Evolutionary conservation across 352 stramenopile species (phyloP), one percentile per base, ranked within the genome.

Genomic region (Phytophthora hybrid): DNA sequence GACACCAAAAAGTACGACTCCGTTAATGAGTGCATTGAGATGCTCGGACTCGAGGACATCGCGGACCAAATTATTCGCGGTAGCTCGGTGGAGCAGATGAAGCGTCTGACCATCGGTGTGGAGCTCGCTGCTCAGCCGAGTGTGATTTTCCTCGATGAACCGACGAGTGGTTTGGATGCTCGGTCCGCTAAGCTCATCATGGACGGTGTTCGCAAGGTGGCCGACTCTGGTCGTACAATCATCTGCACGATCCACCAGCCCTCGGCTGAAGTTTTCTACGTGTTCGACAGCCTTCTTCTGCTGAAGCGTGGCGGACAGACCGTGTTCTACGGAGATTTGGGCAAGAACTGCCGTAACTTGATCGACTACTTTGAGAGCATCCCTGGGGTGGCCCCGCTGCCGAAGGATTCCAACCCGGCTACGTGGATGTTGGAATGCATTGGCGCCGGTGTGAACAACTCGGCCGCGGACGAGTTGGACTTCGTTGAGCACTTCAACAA

Each of bases 231-330:
- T 13, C 53, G 63, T 16, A 70, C 63, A 7, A 67, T 97, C n/a
- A 73, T 96, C 0, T 95, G 92, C 44, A 96, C 89, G n/a, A 97
- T 97, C 70, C 92, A 97, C 72, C 92, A 98, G 74, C 92, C 90
- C 9, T 84, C 80, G 19, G 84, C 82, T 10, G 82, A 95, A 56
- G 82, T 97, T 9, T 96, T 97, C 31, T 83, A 84, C 31, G 78
- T 87, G 39, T 95, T 96, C 77, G 88, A 97, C 77, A 82, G 83
- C 47, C 47, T 95, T 4, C 80, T 96, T 34, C 69, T 97, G 4
- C 69, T 97, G 32, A 74, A 87, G 46, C 64, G 67, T 31, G 81
- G 81, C 31, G 80, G 80, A 1, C 47, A 76, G 68, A 67, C 58
- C 3, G 66, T 68, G 14, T 68, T 73, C 29, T 66, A 66, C 21